These are phyloP conservation scores for Apiotrichum sp. DNA, from an alignment of 1,284 basidiomycete genomes.

Conservation along the genomic window DNA sequence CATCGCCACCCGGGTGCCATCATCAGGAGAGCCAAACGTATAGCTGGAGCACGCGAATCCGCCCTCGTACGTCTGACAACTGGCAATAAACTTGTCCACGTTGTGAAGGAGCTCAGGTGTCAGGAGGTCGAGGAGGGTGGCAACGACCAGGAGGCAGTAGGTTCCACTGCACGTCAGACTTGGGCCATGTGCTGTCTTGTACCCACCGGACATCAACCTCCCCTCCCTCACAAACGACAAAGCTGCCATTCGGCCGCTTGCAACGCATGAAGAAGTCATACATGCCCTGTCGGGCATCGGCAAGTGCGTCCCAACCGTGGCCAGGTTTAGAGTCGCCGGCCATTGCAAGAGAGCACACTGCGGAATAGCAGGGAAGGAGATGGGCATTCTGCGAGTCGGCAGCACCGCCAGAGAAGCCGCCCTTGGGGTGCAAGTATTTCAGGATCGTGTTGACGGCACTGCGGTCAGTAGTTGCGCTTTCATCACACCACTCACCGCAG, in stretches of 20 bases:
- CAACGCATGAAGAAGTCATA: conserved; percentile 88
- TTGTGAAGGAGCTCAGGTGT: conserved; percentile 73
- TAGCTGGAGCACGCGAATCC: conserved; percentile 78
- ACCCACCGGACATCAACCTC: conserved; percentile 87
- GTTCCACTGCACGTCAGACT: conserved; percentile 54
- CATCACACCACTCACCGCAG: conserved; percentile 54
- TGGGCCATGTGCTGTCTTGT: background rate
- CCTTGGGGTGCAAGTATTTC: conserved; percentile 68
- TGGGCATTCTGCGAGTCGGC: conserved; percentile 70
- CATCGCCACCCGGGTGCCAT: conserved; percentile 51
- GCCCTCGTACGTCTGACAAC: conserved; percentile 95
- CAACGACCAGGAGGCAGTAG: conserved; percentile 69
- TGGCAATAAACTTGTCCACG: conserved; percentile 50
- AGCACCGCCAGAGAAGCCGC: conserved; percentile 88
- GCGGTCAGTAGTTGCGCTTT: conserved; percentile 1
- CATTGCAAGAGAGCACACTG: conserved; percentile 76
- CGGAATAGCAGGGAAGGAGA: conserved; percentile 83
- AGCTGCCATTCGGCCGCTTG: conserved; percentile 91
- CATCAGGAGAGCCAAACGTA: conserved; percentile 27
- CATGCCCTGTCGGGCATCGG: conserved; percentile 61
- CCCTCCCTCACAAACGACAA: conserved; percentile 76
- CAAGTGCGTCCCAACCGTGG: conserved; percentile 69
- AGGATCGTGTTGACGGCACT: conserved; percentile 56
- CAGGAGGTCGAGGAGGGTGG: conserved; percentile 67
- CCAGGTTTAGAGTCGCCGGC: conserved; percentile 61